Evolutionary conservation across 371 early-diverging fungal genomes (phyloP), one percentile per base, ranked within the genome.

Genomic region (Fennellomyces sp.): DNA sequence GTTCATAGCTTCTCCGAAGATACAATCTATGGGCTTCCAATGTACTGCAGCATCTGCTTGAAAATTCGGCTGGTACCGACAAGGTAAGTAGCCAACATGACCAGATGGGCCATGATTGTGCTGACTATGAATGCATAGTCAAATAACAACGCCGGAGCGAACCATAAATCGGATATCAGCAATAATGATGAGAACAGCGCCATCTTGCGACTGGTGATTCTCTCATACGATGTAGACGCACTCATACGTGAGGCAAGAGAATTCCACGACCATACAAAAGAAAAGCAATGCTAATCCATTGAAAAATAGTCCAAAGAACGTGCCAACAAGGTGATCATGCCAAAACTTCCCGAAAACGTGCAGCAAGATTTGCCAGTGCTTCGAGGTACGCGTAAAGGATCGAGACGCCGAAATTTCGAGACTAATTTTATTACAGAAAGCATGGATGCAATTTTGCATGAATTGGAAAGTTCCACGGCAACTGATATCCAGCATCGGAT

Each of bases 401-500:
- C 5, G 21, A n/a, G n/a, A 33, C 15, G 45, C 12, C 25, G 21
- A 12, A 10, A 12, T 36, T 13, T 12, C 39, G 13, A 5, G 0
- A 27, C 51, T 25, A 12, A 41, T n/a, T 60, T 49, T 38, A n/a
- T 51, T 48, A 57, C 61, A 71, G 81, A 78, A 41, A 74, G 73
- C 48, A 64, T 74, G 41, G 42, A 74, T 33, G 59, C 45, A 17
- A 57, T 64, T 21, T 28, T 79, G 38, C 48, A 69, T 11, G 54
- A 66, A 8, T 29, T 76, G 19, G 65, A 50, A 8, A 12, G 36
- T 17, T 50, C 63, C 2, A 62, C 76, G 12, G 52, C 78, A 7
- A 77, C 86, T 1, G 76, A 73, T 19, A 61, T 84, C 2, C 75
- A 78, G 25, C 56, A 63, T n/a, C 68, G 76, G 33, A 73, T 87